Percentiles rank a stretch among this genome's conserved stretches.
These are phyloP conservation scores for Epichloe amarillans DNA, from an alignment of 2,329 filamentous ascomycete genomes.

Conservation along the genomic window DNA sequence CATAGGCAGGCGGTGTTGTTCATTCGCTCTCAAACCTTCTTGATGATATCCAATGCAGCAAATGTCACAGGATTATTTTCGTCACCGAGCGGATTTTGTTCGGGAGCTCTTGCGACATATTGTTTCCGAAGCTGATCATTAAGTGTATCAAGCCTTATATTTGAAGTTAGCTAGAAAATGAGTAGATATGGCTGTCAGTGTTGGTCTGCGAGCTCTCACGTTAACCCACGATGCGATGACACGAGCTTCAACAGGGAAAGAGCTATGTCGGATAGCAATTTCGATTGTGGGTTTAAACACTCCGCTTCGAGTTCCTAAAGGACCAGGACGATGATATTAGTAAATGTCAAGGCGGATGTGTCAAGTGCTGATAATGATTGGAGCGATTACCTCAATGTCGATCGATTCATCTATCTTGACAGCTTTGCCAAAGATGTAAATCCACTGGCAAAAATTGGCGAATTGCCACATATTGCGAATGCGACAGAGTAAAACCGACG, in stretches of 20 bases:
- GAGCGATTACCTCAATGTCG: slow-evolving; percentile 63
- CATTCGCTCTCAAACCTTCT: slow-evolving; percentile 43
- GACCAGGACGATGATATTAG: not conserved
- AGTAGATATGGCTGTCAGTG: not conserved
- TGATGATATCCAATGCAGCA: slow-evolving; percentile 66
- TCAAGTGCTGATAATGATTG: slow-evolving; percentile 1
- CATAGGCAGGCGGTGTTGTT: not conserved
- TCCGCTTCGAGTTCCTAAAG: slow-evolving; percentile 73
- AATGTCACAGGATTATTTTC: slow-evolving; percentile 64
- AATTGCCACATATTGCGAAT: slow-evolving; percentile 94
- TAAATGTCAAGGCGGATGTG: not conserved
- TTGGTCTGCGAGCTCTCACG: slow-evolving; percentile 41
- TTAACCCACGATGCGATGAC: slow-evolving; percentile 83
- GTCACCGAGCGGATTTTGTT: slow-evolving; percentile 72
- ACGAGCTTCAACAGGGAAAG: slow-evolving; percentile 82
- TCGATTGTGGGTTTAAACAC: slow-evolving; percentile 68
- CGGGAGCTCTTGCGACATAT: slow-evolving; percentile 67
- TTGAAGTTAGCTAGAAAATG: slow-evolving; percentile 11
- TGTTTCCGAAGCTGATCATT: slow-evolving; percentile 88
- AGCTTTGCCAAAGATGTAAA: slow-evolving; percentile 76
- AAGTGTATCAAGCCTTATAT: slow-evolving; percentile 63
- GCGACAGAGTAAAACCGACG: slow-evolving; percentile 37
- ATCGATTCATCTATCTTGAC: slow-evolving; percentile 84
- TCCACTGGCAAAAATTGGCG: slow-evolving; percentile 79
- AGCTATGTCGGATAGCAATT: slow-evolving; percentile 66